Evolutionary conservation across 805 yeast species (phyloP).

Genomic region (Schwanniomyces occidentalis): DNA sequence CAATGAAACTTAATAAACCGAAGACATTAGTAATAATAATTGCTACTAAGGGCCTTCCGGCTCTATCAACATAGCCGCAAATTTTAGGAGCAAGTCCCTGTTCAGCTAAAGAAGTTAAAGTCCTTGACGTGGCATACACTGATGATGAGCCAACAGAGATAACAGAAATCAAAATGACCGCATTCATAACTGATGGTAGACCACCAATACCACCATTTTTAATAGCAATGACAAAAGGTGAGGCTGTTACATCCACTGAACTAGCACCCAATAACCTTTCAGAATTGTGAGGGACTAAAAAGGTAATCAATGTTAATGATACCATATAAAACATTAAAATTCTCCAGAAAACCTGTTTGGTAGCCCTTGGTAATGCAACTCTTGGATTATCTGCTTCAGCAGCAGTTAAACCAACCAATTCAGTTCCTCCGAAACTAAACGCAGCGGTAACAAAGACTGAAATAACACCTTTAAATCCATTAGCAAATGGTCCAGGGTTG

Average conservation of each 20-base stretch:
- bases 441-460: conserved; percentile 78
- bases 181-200: conserved; percentile 70
- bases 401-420: conserved; percentile 71
- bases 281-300: conserved; percentile 69
- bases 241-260: conserved; percentile 61
- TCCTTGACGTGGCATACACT: conserved; percentile 69
- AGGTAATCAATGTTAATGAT: conserved; percentile 54
- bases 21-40: conserved; percentile 52
- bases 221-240: conserved; percentile 76
- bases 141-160: conserved; percentile 75
- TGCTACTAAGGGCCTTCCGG: conserved; percentile 78
- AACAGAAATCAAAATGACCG: conserved; percentile 65
- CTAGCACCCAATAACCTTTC: conserved; percentile 47
- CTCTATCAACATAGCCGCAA: conserved; percentile 69
- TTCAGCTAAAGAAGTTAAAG: conserved; percentile 64
- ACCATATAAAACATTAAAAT: conserved; percentile 68
- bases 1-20: conserved; percentile 59
- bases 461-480: conserved; percentile 68
- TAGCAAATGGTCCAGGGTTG: conserved; percentile 67
- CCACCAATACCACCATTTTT: conserved; percentile 64
- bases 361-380: conserved; percentile 66
- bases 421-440: conserved; percentile 75
- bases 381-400: conserved; percentile 76
- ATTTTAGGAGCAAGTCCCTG: conserved; percentile 63
- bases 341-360: conserved; percentile 84